Percentiles rank a stretch among this genome's conserved stretches.
These are phyloP conservation scores for Lentinula guzmanii DNA, from an alignment of 768 basidiomycete genomes.

Conservation along the genomic window DNA sequence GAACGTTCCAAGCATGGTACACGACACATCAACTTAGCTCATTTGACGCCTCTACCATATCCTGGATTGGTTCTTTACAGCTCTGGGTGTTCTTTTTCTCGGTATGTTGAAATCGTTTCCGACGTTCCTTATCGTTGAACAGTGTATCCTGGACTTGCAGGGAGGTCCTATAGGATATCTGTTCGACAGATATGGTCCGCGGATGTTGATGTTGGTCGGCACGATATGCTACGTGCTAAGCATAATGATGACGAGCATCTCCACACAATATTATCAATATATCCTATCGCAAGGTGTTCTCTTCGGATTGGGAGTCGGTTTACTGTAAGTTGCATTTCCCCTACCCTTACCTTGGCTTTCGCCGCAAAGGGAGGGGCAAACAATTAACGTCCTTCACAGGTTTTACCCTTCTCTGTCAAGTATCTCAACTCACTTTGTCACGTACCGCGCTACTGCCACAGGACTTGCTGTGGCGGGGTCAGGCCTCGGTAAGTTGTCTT, in stretches of 20 bases:
- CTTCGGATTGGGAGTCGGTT: constrained; percentile 59
- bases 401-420: constrained; percentile 68
- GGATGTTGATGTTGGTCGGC: constrained; percentile 44
- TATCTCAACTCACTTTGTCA: constrained; percentile 58
- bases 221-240: constrained; percentile 41
- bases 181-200: constrained; percentile 59
- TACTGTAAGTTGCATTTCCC: constrained; percentile 42
- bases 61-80: constrained; percentile 69
- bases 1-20: constrained; percentile 69
- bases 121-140: neutral
- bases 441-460: constrained; percentile 64
- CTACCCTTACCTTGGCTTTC: neutral
- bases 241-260: constrained; percentile 57
- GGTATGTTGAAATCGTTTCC: constrained; percentile 27
- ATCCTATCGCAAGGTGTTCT: constrained; percentile 57
- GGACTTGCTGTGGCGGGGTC: constrained; percentile 72
- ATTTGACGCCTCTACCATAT: constrained; percentile 48
- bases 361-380: neutral
- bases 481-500: constrained; percentile 40
- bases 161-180: constrained; percentile 55
- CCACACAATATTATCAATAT: constrained; percentile 52
- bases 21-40: constrained; percentile 48
- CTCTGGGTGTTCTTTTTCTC: constrained; percentile 67
- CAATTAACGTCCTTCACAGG: constrained; percentile 23
- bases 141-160: constrained; percentile 23